Conservation (phyloP, 805 yeast species). For the Yueomyces sp. region DNA sequence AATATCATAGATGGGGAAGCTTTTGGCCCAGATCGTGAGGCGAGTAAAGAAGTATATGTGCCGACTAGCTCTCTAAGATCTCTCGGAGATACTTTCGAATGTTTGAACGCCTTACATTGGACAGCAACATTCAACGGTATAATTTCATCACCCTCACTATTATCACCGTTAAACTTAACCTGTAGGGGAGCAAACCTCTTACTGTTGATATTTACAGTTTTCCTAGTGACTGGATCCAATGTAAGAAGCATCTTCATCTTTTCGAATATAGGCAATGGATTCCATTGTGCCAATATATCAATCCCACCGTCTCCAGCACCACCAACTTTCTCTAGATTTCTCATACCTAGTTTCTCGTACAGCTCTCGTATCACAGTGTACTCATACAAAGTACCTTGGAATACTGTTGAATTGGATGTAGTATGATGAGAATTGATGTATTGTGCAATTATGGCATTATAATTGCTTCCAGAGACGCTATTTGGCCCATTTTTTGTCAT, state of each 20-base stretch:
- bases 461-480: not conserved
- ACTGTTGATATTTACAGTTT: conserved; percentile 7
- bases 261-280: conserved; percentile 6
- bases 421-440: conserved; percentile 11
- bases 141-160: not conserved
- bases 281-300: conserved; percentile 21
- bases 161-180: conserved; percentile 1
- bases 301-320: conserved; percentile 25
- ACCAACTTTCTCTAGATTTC: conserved; percentile 14
- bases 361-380: conserved; percentile 21
- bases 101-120: conserved; percentile 22
- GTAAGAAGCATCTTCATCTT: conserved; percentile 3
- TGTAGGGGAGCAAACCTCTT: conserved; percentile 11
- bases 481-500: no score
- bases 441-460: not conserved
- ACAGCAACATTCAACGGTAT: conserved; percentile 14
- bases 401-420: conserved; percentile 18
- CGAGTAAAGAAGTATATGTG: conserved; percentile 14
- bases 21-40: conserved; percentile 4
- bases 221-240: conserved; percentile 6
- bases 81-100: conserved; percentile 17
- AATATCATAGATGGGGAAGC: conserved; percentile 10
- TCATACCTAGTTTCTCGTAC: conserved; percentile 14
- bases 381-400: conserved; percentile 24
- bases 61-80: conserved; percentile 23